Conservation (phyloP, 768 basidiomycete species). For the Hericium erinaceus region DNA sequence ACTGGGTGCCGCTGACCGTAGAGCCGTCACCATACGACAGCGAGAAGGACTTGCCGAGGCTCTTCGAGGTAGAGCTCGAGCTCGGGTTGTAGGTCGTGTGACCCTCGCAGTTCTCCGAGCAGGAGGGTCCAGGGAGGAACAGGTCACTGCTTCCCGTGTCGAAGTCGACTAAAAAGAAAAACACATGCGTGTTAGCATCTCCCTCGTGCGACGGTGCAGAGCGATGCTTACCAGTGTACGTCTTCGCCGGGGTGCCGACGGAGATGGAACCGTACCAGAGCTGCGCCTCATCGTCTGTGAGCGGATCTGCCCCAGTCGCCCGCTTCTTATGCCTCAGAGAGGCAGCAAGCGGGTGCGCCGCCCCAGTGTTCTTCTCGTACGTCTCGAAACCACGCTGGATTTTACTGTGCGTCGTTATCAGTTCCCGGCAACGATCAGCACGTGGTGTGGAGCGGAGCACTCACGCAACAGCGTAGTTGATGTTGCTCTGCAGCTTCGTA, state of each 20-base stretch:
- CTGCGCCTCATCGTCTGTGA: not conserved
- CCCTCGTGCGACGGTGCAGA: too few species aligned
- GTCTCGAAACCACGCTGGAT: conserved; percentile 3
- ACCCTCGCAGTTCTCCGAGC: conserved; percentile 20
- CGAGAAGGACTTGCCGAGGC: conserved; percentile 19
- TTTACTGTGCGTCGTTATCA: conserved; percentile 2
- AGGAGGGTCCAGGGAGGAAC: conserved; percentile 24
- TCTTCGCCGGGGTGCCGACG: conserved; percentile 11
- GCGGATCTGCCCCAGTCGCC: not conserved
- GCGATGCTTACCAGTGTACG: conserved; percentile 2
- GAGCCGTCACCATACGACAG: conserved; percentile 32
- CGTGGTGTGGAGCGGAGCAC: not conserved
- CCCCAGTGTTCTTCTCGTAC: conserved; percentile 10
- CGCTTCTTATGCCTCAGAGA: not conserved
- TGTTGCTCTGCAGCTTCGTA: not conserved
- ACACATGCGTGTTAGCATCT: not conserved
- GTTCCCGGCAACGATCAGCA: not conserved
- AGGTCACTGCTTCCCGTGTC: conserved; percentile 28
- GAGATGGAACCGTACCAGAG: conserved; percentile 12
- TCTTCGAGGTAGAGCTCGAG: not conserved
- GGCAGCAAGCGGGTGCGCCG: conserved; percentile 1
- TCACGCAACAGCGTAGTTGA: not conserved
- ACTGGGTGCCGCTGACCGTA: conserved; percentile 28
- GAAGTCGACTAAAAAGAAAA: conserved; percentile 26
- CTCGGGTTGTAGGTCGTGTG: conserved; percentile 1